A percentile compares a stretch with the other conserved stretches of the same genome.
Evolutionary conservation across 2,329 filamentous ascomycete genomes (phyloP).

Genomic region (Stemphylium beticola): DNA sequence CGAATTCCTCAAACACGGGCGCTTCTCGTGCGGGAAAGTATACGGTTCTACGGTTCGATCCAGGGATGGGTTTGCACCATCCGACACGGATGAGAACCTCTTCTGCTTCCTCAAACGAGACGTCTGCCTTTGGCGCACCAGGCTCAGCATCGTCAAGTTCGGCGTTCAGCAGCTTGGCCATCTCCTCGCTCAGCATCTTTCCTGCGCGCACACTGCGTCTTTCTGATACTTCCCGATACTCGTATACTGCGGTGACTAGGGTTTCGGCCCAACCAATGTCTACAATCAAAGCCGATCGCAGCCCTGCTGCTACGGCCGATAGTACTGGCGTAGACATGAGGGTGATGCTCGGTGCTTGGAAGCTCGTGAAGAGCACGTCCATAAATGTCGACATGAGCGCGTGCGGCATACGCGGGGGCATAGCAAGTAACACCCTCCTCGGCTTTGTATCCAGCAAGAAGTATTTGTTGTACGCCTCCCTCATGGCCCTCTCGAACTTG

Average conservation of each 20-base stretch:
- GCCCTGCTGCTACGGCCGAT: slow-evolving; percentile 76
- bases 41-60: slow-evolving; percentile 37
- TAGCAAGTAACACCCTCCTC: slow-evolving; percentile 73
- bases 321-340: slow-evolving; percentile 80
- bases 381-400: slow-evolving; percentile 77
- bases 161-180: slow-evolving; percentile 67
- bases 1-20: slow-evolving; percentile 53
- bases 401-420: slow-evolving; percentile 79
- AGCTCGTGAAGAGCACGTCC: slow-evolving; percentile 79
- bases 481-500: slow-evolving; percentile 80
- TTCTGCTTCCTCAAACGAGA: slow-evolving; percentile 77
- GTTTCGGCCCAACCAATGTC: slow-evolving; percentile 96
- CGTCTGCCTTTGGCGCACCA: slow-evolving; percentile 30
- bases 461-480: slow-evolving; percentile 82
- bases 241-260: slow-evolving; percentile 82
- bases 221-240: slow-evolving; percentile 81
- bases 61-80: slow-evolving; percentile 67
- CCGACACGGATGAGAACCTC: slow-evolving; percentile 76
- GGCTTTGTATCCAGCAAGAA: slow-evolving; percentile 74
- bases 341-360: slow-evolving; percentile 80
- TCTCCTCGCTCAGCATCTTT: slow-evolving; percentile 71
- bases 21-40: slow-evolving; percentile 47
- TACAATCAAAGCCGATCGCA: slow-evolving; percentile 84
- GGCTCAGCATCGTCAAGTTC: slow-evolving; percentile 45
- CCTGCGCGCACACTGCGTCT: slow-evolving; percentile 76